Base-by-base conservation (phyloP, 108 stramenopile genomes). In the Mediolabrus comicus region DNA sequence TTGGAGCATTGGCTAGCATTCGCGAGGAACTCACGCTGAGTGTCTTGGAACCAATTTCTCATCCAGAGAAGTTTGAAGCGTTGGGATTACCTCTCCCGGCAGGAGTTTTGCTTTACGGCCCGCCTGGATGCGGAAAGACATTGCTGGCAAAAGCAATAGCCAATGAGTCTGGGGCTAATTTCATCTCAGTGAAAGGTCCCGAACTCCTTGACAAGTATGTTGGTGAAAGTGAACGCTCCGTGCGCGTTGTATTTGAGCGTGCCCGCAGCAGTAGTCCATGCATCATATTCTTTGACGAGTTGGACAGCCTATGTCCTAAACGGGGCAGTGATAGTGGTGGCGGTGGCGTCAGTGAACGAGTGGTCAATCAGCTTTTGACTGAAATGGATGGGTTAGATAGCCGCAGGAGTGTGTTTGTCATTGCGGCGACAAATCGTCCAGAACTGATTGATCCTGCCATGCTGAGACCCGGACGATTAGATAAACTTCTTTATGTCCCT, bases 81-180 rank as follows among this genome's bases (percentile, higher is more conserved):
- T 78, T 94, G 41, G 92, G 95, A 27, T 71, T 96, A 33, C 81
- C 94, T 7, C 79, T 97, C n/a, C 97, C 97, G 7, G 94, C 94
- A 6, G 98, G 98, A 25, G 89, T 96, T 8, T 71, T 99, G 56
- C 69, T 98, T 16, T 97, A 97, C 66, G 98, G 98, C 7, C 97
- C 97, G n/a, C 97, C 97, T 4, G 97, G 98, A 27, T 99, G 98
- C 77, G 97, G 97, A 13, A 99, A 99, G 80, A 99, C 99, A 6
- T 72, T 99, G 28, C 80, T 99, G 59, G 99, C 99, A 36, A 98
- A 99, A 79, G 99, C 99, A 3, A 94, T 98, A 70, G 99, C 99
- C 72, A 90, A 97, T 62, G 98, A 99, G 85, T 91, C 91, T 69
- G 97, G 97, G 12, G 97, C 97, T 5, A 98, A 98, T 67, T 99